Conservation (phyloP, 1,284 basidiomycete species). For the Tausonia pullulans region DNA sequence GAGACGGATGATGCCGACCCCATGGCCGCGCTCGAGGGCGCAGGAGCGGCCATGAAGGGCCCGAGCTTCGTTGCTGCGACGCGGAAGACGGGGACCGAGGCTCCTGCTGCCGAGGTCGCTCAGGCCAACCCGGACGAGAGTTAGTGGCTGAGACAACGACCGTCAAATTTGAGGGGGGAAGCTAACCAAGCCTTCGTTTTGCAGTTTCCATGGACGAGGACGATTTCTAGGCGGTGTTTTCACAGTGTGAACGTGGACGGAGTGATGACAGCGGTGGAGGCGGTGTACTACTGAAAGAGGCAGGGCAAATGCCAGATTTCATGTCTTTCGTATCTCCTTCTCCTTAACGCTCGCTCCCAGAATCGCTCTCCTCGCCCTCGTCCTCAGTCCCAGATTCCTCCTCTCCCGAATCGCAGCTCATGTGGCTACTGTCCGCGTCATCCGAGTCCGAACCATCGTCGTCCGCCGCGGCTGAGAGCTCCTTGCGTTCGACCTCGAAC, state of each 20-base stretch:
- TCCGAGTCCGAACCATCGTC: conserved; percentile 50
- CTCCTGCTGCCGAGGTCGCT: conserved; percentile 22
- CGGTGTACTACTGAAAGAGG: too few species aligned
- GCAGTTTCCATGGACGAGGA: too few species aligned
- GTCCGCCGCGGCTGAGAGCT: conserved; percentile 32
- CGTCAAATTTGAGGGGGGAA: neutral
- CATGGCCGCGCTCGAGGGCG: conserved; percentile 43
- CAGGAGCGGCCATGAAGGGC: conserved; percentile 37
- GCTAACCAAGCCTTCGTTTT: too few species aligned
- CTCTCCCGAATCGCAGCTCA: too few species aligned
- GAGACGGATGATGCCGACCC: conserved; percentile 43
- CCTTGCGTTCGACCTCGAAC: conserved; percentile 64
- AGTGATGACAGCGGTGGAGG: too few species aligned
- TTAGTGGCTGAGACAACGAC: neutral
- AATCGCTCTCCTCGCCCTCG: too few species aligned
- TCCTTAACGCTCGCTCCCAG: neutral
- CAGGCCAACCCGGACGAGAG: conserved; percentile 33
- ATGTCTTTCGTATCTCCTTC: too few species aligned
- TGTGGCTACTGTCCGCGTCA: conserved; percentile 23
- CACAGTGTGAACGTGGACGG: too few species aligned
- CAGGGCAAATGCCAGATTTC: too few species aligned
- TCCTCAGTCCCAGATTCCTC: too few species aligned
- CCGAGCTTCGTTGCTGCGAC: conserved; percentile 57
- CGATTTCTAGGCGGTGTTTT: too few species aligned
- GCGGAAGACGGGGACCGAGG: conserved; percentile 25